These are phyloP conservation scores for Erysimum cheiranthoides DNA, from an alignment of 345 rosid genomes.

Conservation along the genomic window DNA sequence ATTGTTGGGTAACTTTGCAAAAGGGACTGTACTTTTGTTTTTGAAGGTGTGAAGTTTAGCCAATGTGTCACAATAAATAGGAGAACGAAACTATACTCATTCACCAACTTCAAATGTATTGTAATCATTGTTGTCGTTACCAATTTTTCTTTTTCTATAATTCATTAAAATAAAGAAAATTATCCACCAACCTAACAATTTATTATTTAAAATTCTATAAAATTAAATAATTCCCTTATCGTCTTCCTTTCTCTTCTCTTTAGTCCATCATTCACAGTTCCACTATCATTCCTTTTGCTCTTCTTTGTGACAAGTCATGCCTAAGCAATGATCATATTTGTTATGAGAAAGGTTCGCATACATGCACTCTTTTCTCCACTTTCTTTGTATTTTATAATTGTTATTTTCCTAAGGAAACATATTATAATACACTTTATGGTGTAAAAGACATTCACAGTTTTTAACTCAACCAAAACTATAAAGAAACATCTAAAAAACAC, in stretches of 20 bases:
- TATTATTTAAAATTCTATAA: conserved; percentile 10
- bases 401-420: neutral
- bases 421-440: conserved; percentile 28
- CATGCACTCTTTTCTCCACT: conserved; percentile 40
- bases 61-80: conserved; percentile 26
- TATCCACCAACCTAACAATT: conserved; percentile 39
- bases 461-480: conserved; percentile 4
- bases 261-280: conserved; percentile 45
- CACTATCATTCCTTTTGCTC: conserved; percentile 42
- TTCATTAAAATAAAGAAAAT: neutral
- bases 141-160: conserved; percentile 16
- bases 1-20: conserved; percentile 26
- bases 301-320: conserved; percentile 46
- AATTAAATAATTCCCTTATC: conserved; percentile 33
- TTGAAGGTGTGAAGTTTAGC: conserved; percentile 31
- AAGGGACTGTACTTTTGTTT: conserved; percentile 33
- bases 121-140: conserved; percentile 31
- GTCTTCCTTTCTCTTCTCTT: conserved; percentile 35
- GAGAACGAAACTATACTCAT: conserved; percentile 39
- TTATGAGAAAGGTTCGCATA: conserved; percentile 34
- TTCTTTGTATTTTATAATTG: conserved; percentile 31
- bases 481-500: neutral
- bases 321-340: conserved; percentile 39
- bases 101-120: conserved; percentile 42
- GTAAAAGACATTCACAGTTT: conserved; percentile 13